Evolutionary conservation across 2,329 filamentous ascomycete species (phyloP).

Genomic region (Cucurbitaria berberidis): DNA sequence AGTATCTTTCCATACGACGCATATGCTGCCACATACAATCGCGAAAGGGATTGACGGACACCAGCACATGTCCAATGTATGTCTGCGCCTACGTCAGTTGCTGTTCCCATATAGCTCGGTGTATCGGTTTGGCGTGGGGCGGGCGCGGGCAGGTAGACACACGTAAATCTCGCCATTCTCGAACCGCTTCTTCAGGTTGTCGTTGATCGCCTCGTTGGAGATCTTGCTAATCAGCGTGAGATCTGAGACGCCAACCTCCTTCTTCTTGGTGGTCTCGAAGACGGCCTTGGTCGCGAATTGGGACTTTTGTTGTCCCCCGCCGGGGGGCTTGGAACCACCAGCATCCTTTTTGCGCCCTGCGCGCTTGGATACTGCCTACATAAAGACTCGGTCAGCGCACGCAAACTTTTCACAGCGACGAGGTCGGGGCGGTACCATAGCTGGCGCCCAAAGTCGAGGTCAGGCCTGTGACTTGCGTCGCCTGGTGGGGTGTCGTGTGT

Average conservation of each 20-base stretch:
- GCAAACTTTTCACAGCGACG: constrained; percentile 3
- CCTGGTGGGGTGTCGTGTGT: constrained; percentile 20
- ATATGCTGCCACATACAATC: constrained; percentile 64
- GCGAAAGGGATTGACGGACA: constrained; percentile 97
- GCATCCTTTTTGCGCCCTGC: constrained; percentile 64
- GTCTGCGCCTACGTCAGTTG: constrained; percentile 62
- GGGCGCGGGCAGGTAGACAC: constrained; percentile 45
- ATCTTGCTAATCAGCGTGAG: constrained; percentile 97
- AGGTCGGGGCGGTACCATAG: constrained; percentile 37
- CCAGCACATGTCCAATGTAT: constrained; percentile 98
- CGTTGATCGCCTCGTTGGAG: constrained; percentile 98
- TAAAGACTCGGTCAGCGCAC: constrained; percentile 23
- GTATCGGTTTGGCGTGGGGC: constrained; percentile 26
- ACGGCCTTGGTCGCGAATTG: constrained; percentile 91
- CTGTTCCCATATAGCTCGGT: constrained; percentile 13
- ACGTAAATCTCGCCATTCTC: constrained; percentile 96
- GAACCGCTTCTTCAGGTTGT: constrained; percentile 97
- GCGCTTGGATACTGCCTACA: constrained; percentile 62
- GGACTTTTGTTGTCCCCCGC: constrained; percentile 53
- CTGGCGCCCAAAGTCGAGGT: constrained; percentile 43
- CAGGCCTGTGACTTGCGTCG: constrained; percentile 18
- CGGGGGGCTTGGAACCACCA: constrained; percentile 52
- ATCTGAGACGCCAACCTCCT: constrained; percentile 98
- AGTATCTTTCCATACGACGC: constrained; percentile 35
- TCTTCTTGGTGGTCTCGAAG: constrained; percentile 97